A percentile compares a stretch with the other conserved stretches of the same genome.
phyloP scores from a whole-genome alignment of 805 yeast species.

The Kazachstania martiniae region DNA sequence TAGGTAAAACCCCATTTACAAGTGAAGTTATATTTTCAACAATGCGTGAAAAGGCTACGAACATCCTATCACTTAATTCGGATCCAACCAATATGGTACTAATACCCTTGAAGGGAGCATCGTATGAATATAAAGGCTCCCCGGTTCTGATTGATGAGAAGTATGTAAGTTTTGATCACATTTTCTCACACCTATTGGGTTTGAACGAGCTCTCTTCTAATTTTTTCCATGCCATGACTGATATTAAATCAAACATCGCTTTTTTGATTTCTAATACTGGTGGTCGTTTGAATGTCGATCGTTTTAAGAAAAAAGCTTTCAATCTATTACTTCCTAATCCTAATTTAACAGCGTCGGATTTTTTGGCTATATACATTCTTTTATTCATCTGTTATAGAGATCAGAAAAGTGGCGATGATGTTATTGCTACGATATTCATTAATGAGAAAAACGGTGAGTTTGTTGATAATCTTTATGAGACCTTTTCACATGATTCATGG shows the following conservation, averaged over 20 bases:
- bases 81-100: slow-evolving; percentile 12
- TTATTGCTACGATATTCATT: slow-evolving; percentile 12
- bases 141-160: slow-evolving; percentile 11
- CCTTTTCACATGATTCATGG: slow-evolving; percentile 14
- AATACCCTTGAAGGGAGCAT: slow-evolving; percentile 21
- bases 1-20: slow-evolving; percentile 44
- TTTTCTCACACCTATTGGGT: slow-evolving; percentile 22
- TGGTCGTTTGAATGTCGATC: slow-evolving; percentile 13
- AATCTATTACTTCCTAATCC: slow-evolving; percentile 18
- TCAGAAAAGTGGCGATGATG: slow-evolving; percentile 6
- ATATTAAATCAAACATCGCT: slow-evolving; percentile 13
- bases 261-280: slow-evolving; percentile 19
- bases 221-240: slow-evolving; percentile 15
- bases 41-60: slow-evolving; percentile 20
- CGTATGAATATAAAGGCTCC: slow-evolving; percentile 12
- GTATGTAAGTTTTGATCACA: slow-evolving; percentile 19
- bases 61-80: slow-evolving; percentile 11
- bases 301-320: slow-evolving; percentile 13
- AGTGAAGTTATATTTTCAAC: slow-evolving; percentile 44
- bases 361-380: slow-evolving; percentile 17
- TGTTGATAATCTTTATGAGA: slow-evolving; percentile 7
- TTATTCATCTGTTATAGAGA: slow-evolving; percentile 14
- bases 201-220: slow-evolving; percentile 20
- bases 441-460: slow-evolving; percentile 13
- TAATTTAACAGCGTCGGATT: slow-evolving; percentile 20